Conservation (phyloP, 2,329 filamentous ascomycete genomes). For the Ceratocystis huliohia region DNA sequence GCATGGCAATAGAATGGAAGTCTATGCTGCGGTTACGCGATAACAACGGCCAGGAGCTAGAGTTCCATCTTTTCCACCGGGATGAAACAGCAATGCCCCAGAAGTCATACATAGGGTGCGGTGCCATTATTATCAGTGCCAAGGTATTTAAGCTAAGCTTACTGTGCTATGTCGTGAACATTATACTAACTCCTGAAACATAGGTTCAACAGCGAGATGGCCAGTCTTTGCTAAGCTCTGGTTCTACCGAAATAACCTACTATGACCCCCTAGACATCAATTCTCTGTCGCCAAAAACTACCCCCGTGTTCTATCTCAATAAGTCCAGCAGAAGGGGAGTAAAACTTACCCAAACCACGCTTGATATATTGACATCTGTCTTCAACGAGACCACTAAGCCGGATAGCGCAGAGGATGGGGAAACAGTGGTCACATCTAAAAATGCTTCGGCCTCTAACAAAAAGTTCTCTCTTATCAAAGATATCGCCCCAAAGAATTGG, state of each 20-base stretch:
- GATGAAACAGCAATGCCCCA: neutral
- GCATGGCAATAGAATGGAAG: neutral
- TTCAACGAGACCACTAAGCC: neutral
- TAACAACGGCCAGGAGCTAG: neutral
- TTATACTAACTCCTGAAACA: neutral
- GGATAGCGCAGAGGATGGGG: slow-evolving; percentile 18
- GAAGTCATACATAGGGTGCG: neutral
- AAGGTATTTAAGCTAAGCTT: neutral
- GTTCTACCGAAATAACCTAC: neutral
- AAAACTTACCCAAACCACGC: neutral
- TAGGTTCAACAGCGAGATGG: neutral
- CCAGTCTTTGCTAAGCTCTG: neutral
- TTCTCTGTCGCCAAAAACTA: neutral
- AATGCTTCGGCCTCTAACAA: slow-evolving; percentile 41
- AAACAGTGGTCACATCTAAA: slow-evolving; percentile 31
- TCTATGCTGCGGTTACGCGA: slow-evolving; percentile 1
- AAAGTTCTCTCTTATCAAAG: slow-evolving; percentile 41
- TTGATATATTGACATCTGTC: neutral
- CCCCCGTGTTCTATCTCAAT: neutral
- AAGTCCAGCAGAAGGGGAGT: neutral
- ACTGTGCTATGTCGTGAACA: neutral
- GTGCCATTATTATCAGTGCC: neutral
- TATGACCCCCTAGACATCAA: neutral
- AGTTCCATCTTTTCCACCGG: neutral
- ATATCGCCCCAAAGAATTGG: slow-evolving; percentile 45